Conservation (phyloP, 495 filamentous ascomycete genomes). For the Talaromyces adpressus region DNA sequence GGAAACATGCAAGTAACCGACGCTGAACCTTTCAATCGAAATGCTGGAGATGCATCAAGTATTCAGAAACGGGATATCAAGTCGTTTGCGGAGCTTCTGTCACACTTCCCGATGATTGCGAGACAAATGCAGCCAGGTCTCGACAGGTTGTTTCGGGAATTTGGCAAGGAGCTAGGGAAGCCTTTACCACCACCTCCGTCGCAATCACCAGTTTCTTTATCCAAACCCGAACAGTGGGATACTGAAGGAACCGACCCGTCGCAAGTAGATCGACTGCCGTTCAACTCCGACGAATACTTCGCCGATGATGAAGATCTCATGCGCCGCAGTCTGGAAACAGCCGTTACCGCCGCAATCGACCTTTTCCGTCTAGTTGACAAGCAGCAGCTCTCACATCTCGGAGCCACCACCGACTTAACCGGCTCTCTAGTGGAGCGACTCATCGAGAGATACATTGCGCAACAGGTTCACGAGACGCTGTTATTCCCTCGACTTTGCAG, state of each 20-base stretch:
- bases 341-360: constrained; percentile 89
- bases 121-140: constrained; percentile 92
- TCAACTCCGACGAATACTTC: constrained; percentile 45
- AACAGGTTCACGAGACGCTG: constrained; percentile 83
- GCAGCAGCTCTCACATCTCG: constrained; percentile 85
- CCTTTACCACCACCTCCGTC: constrained; percentile 74
- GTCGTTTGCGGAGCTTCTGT: constrained; percentile 83
- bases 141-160: constrained; percentile 85
- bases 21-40: constrained; percentile 24
- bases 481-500: constrained; percentile 77
- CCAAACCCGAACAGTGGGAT: constrained; percentile 18
- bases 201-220: constrained; percentile 34
- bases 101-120: constrained; percentile 93
- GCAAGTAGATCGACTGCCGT: constrained; percentile 31
- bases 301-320: constrained; percentile 85
- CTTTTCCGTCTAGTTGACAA: constrained; percentile 94
- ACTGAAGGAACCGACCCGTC: constrained; percentile 27
- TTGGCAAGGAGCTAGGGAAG: constrained; percentile 76
- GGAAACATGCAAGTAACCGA: constrained; percentile 25
- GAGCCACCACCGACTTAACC: constrained; percentile 88
- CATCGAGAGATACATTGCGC: constrained; percentile 91
- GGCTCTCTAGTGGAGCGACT: constrained; percentile 86
- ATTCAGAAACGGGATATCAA: constrained; percentile 82
- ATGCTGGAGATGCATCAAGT: constrained; percentile 27
- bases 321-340: constrained; percentile 78